phyloP scores from a whole-genome alignment of 371 early-diverging fungal species.

The Mortierella sp. region DNA sequence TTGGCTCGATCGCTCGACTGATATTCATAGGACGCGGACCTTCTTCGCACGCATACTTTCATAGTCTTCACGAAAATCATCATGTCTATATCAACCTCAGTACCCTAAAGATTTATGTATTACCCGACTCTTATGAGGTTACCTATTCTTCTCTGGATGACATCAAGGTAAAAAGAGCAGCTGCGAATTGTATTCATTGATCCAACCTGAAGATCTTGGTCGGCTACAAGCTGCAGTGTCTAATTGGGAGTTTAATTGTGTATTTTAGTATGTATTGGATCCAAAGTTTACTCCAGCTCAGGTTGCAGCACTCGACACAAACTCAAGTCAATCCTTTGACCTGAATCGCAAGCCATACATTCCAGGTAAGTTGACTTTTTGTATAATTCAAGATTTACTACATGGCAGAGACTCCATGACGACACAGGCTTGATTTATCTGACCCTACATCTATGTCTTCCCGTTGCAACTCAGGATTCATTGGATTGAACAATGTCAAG shows the following conservation, averaged over 20 bases:
- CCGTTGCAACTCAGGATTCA: constrained; percentile 75
- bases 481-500: constrained; percentile 96
- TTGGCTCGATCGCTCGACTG: neutral
- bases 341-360: constrained; percentile 88
- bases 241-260: neutral
- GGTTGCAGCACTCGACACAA: constrained; percentile 78
- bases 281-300: constrained; percentile 84
- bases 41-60: constrained; percentile 95
- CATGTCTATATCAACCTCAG: constrained; percentile 96
- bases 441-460: neutral
- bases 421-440: neutral
- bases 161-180: constrained; percentile 75
- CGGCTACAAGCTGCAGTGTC: neutral
- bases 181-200: neutral
- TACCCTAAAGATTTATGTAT: constrained; percentile 90
- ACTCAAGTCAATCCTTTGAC: constrained; percentile 78
- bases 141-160: constrained; percentile 89
- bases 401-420: neutral
- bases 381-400: neutral
- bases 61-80: constrained; percentile 95
- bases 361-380: constrained; percentile 70
- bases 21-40: constrained; percentile 82
- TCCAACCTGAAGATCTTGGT: neutral
- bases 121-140: constrained; percentile 96
- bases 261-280: constrained; percentile 79